Percentiles rank a stretch among this genome's conserved stretches.
These are phyloP conservation scores for Nicotiana noctiflora DNA, from an alignment of 257 asterid species.

Conservation along the genomic window DNA sequence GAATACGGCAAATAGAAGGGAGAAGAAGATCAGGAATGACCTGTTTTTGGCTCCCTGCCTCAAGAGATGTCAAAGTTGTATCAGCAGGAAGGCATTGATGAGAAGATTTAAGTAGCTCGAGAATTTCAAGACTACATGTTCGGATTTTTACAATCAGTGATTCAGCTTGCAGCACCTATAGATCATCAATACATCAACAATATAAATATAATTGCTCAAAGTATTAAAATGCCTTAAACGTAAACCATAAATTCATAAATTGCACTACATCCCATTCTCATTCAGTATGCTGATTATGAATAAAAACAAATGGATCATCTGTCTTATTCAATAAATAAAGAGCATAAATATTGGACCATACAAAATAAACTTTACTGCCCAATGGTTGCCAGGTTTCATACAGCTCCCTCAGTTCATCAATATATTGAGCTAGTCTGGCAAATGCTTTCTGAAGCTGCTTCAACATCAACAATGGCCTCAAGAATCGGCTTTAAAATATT, in stretches of 20 bases:
- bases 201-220: neutral
- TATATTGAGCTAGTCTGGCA: conserved; percentile 11
- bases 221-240: neutral
- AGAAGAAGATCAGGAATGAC: neutral
- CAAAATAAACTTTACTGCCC: conserved; percentile 31
- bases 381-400: conserved; percentile 21
- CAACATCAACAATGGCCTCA: conserved; percentile 21
- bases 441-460: conserved; percentile 22
- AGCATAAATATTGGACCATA: conserved; percentile 11
- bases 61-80: conserved; percentile 11
- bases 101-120: conserved; percentile 11
- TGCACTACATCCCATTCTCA: neutral
- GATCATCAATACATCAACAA: conserved; percentile 1
- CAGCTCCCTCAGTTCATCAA: conserved; percentile 28
- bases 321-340: neutral
- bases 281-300: neutral
- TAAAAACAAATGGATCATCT: neutral
- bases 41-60: conserved; percentile 7
- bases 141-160: conserved; percentile 4
- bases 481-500: conserved; percentile 25
- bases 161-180: conserved; percentile 16
- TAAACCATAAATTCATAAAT: neutral
- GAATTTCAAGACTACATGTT: conserved; percentile 16
- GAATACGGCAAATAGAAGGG: neutral
- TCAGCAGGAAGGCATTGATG: conserved; percentile 6